These are phyloP conservation scores for Boletus pseudopeckii DNA, from an alignment of 768 basidiomycete species.

Conservation along the genomic window DNA sequence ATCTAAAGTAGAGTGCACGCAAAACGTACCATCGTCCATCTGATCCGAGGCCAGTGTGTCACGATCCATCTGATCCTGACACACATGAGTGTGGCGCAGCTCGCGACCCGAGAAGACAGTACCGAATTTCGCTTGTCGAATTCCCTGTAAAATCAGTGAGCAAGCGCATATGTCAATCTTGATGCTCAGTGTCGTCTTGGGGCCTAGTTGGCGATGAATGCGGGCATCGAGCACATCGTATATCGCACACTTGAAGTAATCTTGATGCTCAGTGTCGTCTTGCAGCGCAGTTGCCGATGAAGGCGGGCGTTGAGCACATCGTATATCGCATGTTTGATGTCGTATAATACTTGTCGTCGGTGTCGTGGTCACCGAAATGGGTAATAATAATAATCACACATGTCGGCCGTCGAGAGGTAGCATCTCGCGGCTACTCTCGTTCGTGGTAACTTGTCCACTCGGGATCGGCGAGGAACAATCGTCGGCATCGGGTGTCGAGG, in stretches of 20 bases:
- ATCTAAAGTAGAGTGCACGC: too few relatives aligned
- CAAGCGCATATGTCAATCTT: neutral
- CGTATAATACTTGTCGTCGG: neutral
- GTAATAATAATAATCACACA: neutral
- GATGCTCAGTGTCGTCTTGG: too few relatives aligned
- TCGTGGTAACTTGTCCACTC: neutral
- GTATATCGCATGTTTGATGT: neutral
- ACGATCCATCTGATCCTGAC: neutral
- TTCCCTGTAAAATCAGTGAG: neutral
- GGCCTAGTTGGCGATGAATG: too few relatives aligned
- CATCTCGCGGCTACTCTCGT: neutral
- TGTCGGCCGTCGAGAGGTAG: neutral
- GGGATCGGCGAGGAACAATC: neutral
- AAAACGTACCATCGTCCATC: constrained; percentile 5
- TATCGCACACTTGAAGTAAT: too few relatives aligned
- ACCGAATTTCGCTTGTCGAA: neutral
- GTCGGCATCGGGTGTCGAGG: neutral
- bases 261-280: constrained; percentile 1
- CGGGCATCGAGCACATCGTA: too few relatives aligned
- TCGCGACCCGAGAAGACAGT: constrained; percentile 7
- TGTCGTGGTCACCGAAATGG: neutral
- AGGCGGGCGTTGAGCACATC: neutral
- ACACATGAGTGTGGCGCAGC: neutral
- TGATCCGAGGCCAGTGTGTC: neutral
- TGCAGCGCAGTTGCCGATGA: neutral